phyloP scores from a whole-genome alignment of 1,139 yeast species.

The Taphrina populina region DNA sequence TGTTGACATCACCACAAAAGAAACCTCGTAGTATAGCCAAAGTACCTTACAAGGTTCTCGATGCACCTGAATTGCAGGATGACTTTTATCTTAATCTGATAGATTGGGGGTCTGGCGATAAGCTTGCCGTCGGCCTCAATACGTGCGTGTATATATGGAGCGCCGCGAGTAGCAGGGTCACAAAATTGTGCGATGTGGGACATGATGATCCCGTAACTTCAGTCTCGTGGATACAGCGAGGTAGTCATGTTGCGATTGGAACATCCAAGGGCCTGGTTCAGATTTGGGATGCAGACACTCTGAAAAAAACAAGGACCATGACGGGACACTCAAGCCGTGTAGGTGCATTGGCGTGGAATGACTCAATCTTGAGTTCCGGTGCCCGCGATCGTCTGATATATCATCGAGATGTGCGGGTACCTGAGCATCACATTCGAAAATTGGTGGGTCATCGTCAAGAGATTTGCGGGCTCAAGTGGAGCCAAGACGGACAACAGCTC shows the following conservation, averaged over 20 bases:
- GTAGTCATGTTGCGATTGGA: constrained; percentile 91
- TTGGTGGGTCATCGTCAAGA: constrained; percentile 84
- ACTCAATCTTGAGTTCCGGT: constrained; percentile 82
- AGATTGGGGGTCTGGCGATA: constrained; percentile 93
- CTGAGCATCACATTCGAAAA: constrained; percentile 73
- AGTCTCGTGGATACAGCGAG: constrained; percentile 78
- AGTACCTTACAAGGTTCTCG: constrained; percentile 88
- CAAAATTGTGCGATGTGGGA: constrained; percentile 62
- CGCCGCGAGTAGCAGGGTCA: constrained; percentile 80
- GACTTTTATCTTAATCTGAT: constrained; percentile 88
- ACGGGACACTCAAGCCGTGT: constrained; percentile 86
- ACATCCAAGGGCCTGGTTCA: constrained; percentile 83
- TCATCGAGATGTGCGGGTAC: constrained; percentile 87
- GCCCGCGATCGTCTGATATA: constrained; percentile 79
- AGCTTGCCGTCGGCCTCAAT: constrained; percentile 87
- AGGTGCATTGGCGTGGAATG: constrained; percentile 84
- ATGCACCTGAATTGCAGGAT: constrained; percentile 94
- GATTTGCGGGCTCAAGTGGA: constrained; percentile 96
- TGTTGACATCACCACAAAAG: constrained; percentile 77
- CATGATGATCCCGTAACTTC: constrained; percentile 63
- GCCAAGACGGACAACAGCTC: constrained; percentile 64
- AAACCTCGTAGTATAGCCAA: constrained; percentile 68
- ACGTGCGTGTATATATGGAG: constrained; percentile 89
- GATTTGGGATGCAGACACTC: constrained; percentile 90
- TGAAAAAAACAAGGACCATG: constrained; percentile 83